Base-by-base conservation (phyloP, 768 basidiomycete genomes). In the Boletus rufocinnamomeus region DNA sequence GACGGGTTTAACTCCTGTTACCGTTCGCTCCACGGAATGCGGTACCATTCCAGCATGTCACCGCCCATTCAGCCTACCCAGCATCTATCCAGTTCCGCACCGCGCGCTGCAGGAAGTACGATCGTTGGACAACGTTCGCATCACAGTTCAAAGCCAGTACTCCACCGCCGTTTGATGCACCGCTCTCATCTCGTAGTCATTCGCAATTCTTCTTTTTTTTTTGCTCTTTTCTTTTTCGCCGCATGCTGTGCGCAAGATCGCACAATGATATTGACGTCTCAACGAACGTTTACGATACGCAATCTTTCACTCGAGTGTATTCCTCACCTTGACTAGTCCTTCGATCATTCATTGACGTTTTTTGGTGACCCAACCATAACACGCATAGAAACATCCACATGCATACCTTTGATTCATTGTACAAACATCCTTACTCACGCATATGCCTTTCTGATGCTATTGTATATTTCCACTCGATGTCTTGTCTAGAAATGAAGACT, bases 51-150 rank as follows among this genome's bases (percentile, higher is more conserved):
- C 65, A n/a, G 51, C 45, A 35, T 61, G 52, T 43, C 63, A 55
- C 30, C 66, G 57, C n/a, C 66, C 63, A 27, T 67, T 68, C 48
- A 59, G 35, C 45, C 25, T 44, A 16, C 63, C 66, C 11, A 59
- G 35, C 9, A 16, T 62, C 50, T 51, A 28, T 55, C 60, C 56
- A 3, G 25, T 28, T 40, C 34, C 54, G 16, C 48, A 28, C n/a
- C 46, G 9, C 14, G n/a, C 30, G 11, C 23, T 37, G 50, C 59
- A 57, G 35, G 41, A 41, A 34, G 17, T 57, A 27, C 47, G 45
- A 37, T 43, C 64, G n/a, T 32, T 49, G 28, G 48, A 60, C 13
- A 46, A 37, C 14, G 25, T 68, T 41, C 46, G 32, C 30, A 54
- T 69, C 35, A 54, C 57, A 2, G 56, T 66, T 40, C 64, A 69